Percentiles rank a stretch among this genome's conserved stretches.
Evolutionary conservation across 106 monocot species (phyloP).

Genomic region (Cymbidium sinense): DNA sequence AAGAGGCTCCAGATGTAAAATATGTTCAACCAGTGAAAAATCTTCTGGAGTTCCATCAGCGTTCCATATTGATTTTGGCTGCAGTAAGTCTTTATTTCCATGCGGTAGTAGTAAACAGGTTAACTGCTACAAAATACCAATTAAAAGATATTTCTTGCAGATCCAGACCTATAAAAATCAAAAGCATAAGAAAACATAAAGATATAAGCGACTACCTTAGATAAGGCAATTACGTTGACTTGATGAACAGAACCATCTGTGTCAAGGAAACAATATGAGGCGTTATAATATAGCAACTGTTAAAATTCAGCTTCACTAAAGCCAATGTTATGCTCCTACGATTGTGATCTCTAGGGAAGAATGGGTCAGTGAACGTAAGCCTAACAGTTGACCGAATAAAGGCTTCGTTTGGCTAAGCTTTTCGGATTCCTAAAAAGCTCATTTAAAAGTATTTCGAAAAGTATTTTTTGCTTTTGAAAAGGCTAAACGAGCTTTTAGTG

Average conservation of each 20-base stretch:
- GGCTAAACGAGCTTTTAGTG: too few relatives aligned
- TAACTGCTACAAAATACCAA: constrained; percentile 36
- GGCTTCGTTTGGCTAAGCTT: too few relatives aligned
- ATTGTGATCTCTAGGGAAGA: too few relatives aligned
- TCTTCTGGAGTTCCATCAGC: constrained; percentile 57
- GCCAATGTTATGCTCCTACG: neutral
- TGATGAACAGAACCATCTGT: constrained; percentile 41
- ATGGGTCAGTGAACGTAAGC: too few relatives aligned
- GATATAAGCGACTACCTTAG: constrained; percentile 37
- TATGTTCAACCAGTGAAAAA: constrained; percentile 66
- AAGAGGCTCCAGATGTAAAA: constrained; percentile 54
- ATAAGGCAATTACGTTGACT: constrained; percentile 74
- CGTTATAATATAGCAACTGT: neutral
- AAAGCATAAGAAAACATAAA: neutral
- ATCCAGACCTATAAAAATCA: neutral
- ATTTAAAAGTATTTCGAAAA: too few relatives aligned
- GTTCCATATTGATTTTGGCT: constrained; percentile 94
- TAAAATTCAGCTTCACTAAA: neutral
- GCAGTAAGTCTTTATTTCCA: constrained; percentile 48
- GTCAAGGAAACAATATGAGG: neutral
- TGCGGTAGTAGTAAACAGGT: constrained; percentile 72
- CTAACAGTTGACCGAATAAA: too few relatives aligned
- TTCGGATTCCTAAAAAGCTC: too few relatives aligned
- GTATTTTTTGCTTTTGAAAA: too few relatives aligned
- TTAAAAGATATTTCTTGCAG: neutral